phyloP scores from a whole-genome alignment of 2,329 filamentous ascomycete species.

The Neonectria magnoliae region DNA sequence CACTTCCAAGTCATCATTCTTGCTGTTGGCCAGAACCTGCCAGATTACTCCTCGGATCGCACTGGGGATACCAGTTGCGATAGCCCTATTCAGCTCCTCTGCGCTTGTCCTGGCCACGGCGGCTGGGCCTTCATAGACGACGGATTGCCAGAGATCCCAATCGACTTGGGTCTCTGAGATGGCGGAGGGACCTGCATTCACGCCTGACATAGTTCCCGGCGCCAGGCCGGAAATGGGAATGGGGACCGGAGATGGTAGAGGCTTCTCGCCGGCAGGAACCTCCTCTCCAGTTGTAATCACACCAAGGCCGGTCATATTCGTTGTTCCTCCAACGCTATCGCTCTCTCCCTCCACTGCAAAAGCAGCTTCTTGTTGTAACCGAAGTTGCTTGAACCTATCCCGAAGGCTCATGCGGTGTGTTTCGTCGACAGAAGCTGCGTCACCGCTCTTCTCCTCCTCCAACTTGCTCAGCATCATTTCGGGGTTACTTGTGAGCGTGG shows the following conservation, averaged over 20 bases:
- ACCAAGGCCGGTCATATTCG: constrained; percentile 34
- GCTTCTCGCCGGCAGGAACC: constrained; percentile 42
- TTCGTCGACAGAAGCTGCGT: constrained; percentile 55
- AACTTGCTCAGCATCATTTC: constrained; percentile 81
- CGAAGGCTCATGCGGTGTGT: constrained; percentile 71
- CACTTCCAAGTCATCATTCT: constrained; percentile 87
- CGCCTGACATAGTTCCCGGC: constrained; percentile 86
- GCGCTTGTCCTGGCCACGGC: constrained; percentile 88
- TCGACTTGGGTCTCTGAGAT: constrained; percentile 83
- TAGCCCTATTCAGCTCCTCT: constrained; percentile 89
- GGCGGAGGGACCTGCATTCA: constrained; percentile 78
- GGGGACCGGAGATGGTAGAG: constrained; percentile 63
- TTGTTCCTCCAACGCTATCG: constrained; percentile 52
- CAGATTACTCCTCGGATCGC: constrained; percentile 98
- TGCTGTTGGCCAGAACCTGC: constrained; percentile 96
- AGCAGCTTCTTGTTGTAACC: constrained; percentile 77
- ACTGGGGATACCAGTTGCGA: constrained; percentile 91
- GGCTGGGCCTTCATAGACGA: constrained; percentile 93
- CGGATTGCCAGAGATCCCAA: constrained; percentile 97
- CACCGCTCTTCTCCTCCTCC: constrained; percentile 74
- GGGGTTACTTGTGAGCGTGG: constrained; percentile 81
- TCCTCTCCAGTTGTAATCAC: constrained; percentile 39
- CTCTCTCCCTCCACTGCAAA: constrained; percentile 63
- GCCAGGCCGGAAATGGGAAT: constrained; percentile 76
- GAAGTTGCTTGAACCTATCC: constrained; percentile 81